Conservation (phyloP, 2,329 filamentous ascomycete genomes). For the Trichoderma sp. region DNA sequence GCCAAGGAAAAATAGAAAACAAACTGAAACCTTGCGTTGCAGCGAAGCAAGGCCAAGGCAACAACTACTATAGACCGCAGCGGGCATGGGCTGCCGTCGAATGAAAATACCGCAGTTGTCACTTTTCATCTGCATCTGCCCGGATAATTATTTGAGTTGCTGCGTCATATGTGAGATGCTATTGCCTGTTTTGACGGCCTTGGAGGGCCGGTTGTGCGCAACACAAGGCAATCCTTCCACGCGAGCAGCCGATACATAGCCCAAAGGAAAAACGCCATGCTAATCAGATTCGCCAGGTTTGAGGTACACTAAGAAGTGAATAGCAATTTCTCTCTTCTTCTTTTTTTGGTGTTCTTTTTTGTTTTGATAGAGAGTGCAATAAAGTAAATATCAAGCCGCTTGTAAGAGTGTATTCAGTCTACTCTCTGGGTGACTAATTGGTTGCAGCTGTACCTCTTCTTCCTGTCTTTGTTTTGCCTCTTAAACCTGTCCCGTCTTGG, state of each 20-base stretch:
- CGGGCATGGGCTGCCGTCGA: not conserved
- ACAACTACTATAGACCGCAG: not conserved
- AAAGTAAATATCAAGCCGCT: not conserved
- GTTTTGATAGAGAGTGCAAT: not conserved
- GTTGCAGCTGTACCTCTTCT: slow-evolving; percentile 9
- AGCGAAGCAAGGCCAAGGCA: not conserved
- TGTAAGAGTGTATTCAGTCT: slow-evolving; percentile 1
- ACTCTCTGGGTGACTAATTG: slow-evolving; percentile 9
- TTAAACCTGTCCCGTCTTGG: not conserved
- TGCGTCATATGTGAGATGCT: slow-evolving; percentile 7
- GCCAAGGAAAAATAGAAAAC: not conserved
- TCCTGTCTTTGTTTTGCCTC: slow-evolving; percentile 2
- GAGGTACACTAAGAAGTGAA: not conserved
- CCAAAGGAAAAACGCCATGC: not conserved
- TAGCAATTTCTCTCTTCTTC: not conserved
- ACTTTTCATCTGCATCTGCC: not conserved
- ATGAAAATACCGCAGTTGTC: slow-evolving; percentile 5
- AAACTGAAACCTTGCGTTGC: slow-evolving; percentile 15
- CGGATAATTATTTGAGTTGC: not conserved
- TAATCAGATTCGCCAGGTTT: not conserved
- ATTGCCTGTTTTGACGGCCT: not conserved
- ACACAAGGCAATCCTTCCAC: not conserved
- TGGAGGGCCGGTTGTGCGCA: not conserved
- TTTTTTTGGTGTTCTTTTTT: not conserved
- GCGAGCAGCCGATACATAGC: not conserved